These are phyloP conservation scores for Dryas octopetala DNA, from an alignment of 306 rosid species.

Conservation along the genomic window DNA sequence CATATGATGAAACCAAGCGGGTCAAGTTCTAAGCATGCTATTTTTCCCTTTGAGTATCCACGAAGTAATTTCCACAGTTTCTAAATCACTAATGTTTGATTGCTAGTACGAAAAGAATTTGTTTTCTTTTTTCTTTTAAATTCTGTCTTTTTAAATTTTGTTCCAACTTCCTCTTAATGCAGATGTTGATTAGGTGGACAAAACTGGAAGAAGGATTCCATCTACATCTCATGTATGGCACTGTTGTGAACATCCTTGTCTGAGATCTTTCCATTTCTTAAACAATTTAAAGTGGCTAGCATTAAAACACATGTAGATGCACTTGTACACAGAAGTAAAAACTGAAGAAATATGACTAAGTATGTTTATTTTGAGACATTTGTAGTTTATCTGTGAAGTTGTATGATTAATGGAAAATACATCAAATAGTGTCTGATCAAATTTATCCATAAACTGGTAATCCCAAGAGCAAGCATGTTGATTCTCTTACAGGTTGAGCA, in stretches of 20 bases:
- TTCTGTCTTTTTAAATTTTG: constrained; percentile 13
- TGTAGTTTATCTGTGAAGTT: neutral
- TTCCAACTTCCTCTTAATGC: constrained; percentile 37
- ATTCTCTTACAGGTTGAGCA: neutral
- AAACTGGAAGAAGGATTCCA: constrained; percentile 76
- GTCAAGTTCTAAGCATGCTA: constrained; percentile 56
- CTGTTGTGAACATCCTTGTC: constrained; percentile 22
- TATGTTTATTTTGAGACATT: neutral
- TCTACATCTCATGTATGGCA: constrained; percentile 70
- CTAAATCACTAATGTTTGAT: constrained; percentile 24
- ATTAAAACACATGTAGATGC: neutral
- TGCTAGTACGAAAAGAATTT: constrained; percentile 12
- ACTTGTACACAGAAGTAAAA: neutral
- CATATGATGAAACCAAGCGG: constrained; percentile 96
- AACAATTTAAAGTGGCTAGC: constrained; percentile 5
- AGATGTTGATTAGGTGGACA: constrained; percentile 66
- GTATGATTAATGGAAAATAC: neutral
- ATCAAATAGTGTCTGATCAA: neutral
- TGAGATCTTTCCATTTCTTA: constrained; percentile 4
- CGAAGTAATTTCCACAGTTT: constrained; percentile 38
- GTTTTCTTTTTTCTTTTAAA: neutral
- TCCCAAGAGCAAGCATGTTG: neutral
- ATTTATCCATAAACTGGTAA: neutral
- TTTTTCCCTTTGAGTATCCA: constrained; percentile 41
- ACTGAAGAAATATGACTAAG: neutral